These are phyloP conservation scores for Chondrus crispus DNA, from an alignment of 23 red algal species.

Conservation along the genomic window DNA sequence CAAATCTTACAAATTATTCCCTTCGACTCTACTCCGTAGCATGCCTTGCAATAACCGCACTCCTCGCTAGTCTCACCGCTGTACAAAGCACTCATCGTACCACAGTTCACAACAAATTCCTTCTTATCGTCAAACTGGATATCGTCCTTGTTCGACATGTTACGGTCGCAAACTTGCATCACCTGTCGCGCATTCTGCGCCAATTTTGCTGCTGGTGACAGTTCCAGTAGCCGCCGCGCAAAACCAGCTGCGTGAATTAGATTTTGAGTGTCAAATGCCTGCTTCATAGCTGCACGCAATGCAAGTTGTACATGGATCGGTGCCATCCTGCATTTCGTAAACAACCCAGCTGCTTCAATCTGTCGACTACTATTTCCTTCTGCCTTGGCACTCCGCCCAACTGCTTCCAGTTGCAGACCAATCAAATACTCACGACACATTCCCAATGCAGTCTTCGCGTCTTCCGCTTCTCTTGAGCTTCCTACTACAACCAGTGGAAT, in stretches of 20 bases:
- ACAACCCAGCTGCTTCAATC: constrained; percentile 84
- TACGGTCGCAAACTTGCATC: constrained; percentile 88
- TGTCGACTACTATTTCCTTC: constrained; percentile 59
- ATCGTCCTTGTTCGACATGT: constrained; percentile 59
- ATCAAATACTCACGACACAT: constrained; percentile 91
- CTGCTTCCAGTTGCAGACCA: constrained; percentile 79
- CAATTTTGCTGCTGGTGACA: constrained; percentile 55
- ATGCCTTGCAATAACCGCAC: constrained; percentile 72
- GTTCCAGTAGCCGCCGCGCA: constrained; percentile 84
- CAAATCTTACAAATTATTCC: constrained; percentile 58
- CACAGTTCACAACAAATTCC: constrained; percentile 73
- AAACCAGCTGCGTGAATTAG: constrained; percentile 69
- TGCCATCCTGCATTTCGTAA: constrained; percentile 85
- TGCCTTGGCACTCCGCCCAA: constrained; percentile 55
- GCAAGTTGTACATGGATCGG: constrained; percentile 89
- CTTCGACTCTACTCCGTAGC: constrained; percentile 22
- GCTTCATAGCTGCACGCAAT: constrained; percentile 94
- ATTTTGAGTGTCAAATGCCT: constrained; percentile 83
- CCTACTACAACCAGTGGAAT: constrained; percentile 79
- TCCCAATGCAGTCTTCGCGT: constrained; percentile 59
- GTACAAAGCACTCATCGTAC: constrained; percentile 61
- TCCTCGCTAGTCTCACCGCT: neutral
- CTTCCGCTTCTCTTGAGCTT: constrained; percentile 58
- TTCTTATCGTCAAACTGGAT: constrained; percentile 74
- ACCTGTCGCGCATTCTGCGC: constrained; percentile 77